These are phyloP conservation scores for Pseudodiploospora longispora DNA, from an alignment of 2,329 filamentous ascomycete species.

Conservation along the genomic window DNA sequence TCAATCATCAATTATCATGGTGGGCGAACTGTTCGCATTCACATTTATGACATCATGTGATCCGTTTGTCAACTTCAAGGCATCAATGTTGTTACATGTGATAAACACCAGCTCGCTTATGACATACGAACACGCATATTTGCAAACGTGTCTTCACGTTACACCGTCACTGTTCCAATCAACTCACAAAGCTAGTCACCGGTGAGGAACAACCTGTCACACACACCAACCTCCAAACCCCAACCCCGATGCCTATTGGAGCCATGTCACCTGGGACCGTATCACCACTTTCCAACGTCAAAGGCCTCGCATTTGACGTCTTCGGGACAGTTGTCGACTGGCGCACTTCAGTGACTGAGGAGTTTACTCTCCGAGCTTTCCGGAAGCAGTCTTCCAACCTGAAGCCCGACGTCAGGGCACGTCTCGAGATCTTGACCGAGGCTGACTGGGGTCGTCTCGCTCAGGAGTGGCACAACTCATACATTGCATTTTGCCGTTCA, in stretches of 20 bases:
- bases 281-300: constrained; percentile 28
- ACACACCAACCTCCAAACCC: background rate
- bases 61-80: too few relatives aligned
- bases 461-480: constrained; percentile 61
- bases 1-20: too few relatives aligned
- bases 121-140: too few relatives aligned
- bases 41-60: too few relatives aligned
- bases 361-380: constrained; percentile 44
- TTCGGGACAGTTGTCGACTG: constrained; percentile 79
- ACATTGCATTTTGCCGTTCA: constrained; percentile 49
- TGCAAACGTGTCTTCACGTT: too few relatives aligned
- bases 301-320: constrained; percentile 64
- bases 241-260: constrained; percentile 2
- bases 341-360: constrained; percentile 56
- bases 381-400: constrained; percentile 41
- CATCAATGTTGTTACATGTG: too few relatives aligned
- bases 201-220: too few relatives aligned
- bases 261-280: constrained; percentile 19
- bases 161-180: too few relatives aligned
- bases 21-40: too few relatives aligned
- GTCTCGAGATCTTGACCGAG: constrained; percentile 41
- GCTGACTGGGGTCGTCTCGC: constrained; percentile 58
- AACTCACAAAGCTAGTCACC: too few relatives aligned
- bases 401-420: constrained; percentile 36
- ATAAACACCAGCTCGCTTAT: too few relatives aligned